These are phyloP conservation scores for Rhizopogon sp. DNA, from an alignment of 768 basidiomycete species.

Conservation along the genomic window DNA sequence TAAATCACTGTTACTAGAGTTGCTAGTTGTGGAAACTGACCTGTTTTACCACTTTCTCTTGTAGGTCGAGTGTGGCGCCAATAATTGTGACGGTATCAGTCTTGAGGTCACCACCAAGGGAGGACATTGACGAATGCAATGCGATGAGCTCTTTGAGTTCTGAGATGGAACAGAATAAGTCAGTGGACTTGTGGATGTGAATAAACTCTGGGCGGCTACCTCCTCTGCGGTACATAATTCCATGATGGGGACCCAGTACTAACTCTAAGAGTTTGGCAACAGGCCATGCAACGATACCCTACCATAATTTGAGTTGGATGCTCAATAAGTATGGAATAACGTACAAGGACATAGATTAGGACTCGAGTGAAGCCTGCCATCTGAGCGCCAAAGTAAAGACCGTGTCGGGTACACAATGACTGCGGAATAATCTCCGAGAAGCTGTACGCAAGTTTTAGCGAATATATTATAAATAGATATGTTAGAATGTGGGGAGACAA, in stretches of 20 bases:
- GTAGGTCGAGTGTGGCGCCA: constrained; percentile 83
- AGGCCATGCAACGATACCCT: constrained; percentile 81
- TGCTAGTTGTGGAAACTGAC: constrained; percentile 20
- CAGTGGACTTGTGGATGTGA: background rate
- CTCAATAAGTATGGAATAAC: constrained; percentile 12
- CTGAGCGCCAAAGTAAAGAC: constrained; percentile 82
- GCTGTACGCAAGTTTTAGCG: constrained; percentile 31
- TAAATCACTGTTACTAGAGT: background rate
- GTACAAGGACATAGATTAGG: constrained; percentile 66
- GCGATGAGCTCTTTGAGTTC: constrained; percentile 90
- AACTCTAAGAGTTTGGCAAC: constrained; percentile 79
- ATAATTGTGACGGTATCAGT: constrained; percentile 87
- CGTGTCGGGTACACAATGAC: constrained; percentile 87
- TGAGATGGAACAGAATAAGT: constrained; percentile 7
- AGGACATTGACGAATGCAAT: constrained; percentile 69
- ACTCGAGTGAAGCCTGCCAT: constrained; percentile 68
- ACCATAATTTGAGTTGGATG: background rate
- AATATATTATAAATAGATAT: background rate
- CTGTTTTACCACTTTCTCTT: constrained; percentile 78
- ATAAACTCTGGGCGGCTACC: constrained; percentile 25
- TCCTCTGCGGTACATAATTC: constrained; percentile 83
- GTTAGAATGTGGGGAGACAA: background rate
- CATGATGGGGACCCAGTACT: constrained; percentile 78
- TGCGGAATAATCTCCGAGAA: constrained; percentile 93
- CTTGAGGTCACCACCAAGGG: constrained; percentile 82